phyloP scores from a whole-genome alignment of 176 grass and related monocot genomes.

The Avena atlantica region DNA sequence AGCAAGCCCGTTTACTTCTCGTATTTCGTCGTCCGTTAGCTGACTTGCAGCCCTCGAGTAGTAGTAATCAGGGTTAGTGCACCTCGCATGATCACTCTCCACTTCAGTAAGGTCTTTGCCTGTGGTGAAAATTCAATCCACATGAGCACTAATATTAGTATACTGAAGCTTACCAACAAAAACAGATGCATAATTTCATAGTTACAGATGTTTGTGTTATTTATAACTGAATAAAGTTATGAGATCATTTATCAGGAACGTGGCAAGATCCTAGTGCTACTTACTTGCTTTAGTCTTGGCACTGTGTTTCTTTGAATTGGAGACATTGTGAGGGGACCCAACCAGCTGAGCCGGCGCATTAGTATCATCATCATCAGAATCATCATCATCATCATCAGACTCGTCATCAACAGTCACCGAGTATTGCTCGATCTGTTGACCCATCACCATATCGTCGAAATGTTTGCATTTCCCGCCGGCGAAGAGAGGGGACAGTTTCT shows the following conservation, averaged over 20 bases:
- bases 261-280: not conserved
- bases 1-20: slow-evolving; percentile 29
- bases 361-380: not conserved
- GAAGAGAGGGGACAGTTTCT: slow-evolving; percentile 43
- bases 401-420: slow-evolving; percentile 1
- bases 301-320: slow-evolving; percentile 27
- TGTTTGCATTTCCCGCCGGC: not conserved
- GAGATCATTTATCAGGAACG: not conserved
- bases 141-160: not conserved
- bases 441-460: not conserved
- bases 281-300: slow-evolving; percentile 25
- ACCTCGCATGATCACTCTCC: slow-evolving; percentile 15
- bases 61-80: slow-evolving; percentile 14
- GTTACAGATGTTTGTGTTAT: not conserved
- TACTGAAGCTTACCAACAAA: not conserved
- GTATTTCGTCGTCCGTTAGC: not conserved
- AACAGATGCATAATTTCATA: not conserved
- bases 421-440: not conserved
- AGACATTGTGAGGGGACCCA: not conserved
- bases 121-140: not conserved
- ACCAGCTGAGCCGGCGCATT: not conserved
- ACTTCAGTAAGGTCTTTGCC: slow-evolving; percentile 36
- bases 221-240: not conserved
- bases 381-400: not conserved
- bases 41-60: not conserved